phyloP scores from a whole-genome alignment of 305 asterid genomes.

The Fraxinus velutina region DNA sequence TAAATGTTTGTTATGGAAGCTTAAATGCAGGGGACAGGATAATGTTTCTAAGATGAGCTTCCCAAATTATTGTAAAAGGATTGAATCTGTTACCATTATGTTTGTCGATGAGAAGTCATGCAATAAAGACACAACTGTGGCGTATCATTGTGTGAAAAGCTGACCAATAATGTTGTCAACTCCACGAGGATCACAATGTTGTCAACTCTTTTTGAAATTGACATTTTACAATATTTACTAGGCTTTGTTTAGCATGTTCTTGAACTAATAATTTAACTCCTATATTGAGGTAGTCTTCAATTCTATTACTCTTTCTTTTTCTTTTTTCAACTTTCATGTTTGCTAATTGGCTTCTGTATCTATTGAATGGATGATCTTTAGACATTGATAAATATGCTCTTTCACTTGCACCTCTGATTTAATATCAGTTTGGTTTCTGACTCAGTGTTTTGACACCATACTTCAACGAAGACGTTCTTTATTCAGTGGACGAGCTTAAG shows the following conservation, averaged over 20 bases:
- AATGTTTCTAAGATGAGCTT: constrained; percentile 2
- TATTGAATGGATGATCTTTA: constrained; percentile 2
- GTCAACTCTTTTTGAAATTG: background rate
- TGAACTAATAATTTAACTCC: background rate
- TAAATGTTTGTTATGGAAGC: background rate
- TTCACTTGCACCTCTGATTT: constrained; percentile 21
- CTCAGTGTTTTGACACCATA: constrained; percentile 94
- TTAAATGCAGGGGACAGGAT: background rate
- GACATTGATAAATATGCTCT: constrained; percentile 2
- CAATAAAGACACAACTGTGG: background rate
- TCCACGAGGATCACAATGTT: background rate
- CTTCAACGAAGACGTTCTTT: constrained; percentile 82
- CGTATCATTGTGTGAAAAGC: background rate
- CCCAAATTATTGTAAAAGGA: background rate
- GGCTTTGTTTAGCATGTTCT: background rate
- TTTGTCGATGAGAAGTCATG: background rate
- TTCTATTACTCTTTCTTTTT: background rate
- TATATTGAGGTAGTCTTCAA: background rate
- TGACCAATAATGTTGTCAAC: background rate
- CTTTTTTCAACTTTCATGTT: background rate
- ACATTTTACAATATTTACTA: background rate
- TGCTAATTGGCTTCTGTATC: constrained; percentile 1
- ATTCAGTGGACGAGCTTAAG: constrained; percentile 89
- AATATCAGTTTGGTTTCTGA: constrained; percentile 27
- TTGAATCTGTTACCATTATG: background rate